A percentile compares a stretch with the other conserved stretches of the same genome.
Conservation (phyloP, 352 stramenopile species). For the Pythium biforme region DNA sequence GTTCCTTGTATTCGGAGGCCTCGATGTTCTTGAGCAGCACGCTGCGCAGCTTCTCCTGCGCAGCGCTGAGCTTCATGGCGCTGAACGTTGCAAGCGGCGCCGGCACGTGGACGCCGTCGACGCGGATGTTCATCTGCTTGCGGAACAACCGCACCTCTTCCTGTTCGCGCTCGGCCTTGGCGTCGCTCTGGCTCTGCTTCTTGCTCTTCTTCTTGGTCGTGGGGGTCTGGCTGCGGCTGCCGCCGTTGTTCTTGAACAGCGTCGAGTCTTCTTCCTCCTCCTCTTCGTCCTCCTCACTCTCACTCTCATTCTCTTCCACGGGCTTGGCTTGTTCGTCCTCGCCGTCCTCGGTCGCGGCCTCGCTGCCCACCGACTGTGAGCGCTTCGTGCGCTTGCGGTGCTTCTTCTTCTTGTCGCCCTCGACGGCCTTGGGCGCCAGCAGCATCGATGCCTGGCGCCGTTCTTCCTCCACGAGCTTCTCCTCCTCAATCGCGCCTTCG, state of each 20-base stretch:
- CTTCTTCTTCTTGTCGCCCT: slow-evolving; percentile 28
- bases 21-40: slow-evolving; percentile 84
- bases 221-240: background rate
- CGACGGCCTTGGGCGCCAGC: slow-evolving; percentile 44
- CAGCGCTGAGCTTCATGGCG: slow-evolving; percentile 56
- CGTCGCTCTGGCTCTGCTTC: slow-evolving; percentile 31
- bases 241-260: slow-evolving; percentile 50
- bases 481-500: slow-evolving; percentile 73
- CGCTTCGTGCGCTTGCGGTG: slow-evolving; percentile 38
- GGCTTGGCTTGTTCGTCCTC: slow-evolving; percentile 29
- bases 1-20: slow-evolving; percentile 95
- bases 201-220: slow-evolving; percentile 23
- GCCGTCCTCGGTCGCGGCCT: slow-evolving; percentile 18
- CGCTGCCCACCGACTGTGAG: slow-evolving; percentile 23
- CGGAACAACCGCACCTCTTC: slow-evolving; percentile 64
- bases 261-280: slow-evolving; percentile 2
- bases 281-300: slow-evolving; percentile 19
- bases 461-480: slow-evolving; percentile 63
- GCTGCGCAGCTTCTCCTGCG: slow-evolving; percentile 49
- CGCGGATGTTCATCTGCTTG: slow-evolving; percentile 78
- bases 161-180: slow-evolving; percentile 32
- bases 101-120: slow-evolving; percentile 61
- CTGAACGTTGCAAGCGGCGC: slow-evolving; percentile 75
- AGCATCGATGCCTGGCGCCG: slow-evolving; percentile 64
- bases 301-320: slow-evolving; percentile 21